Conservation (phyloP, 2,329 filamentous ascomycete genomes). For the Aspergillus cejpii region DNA sequence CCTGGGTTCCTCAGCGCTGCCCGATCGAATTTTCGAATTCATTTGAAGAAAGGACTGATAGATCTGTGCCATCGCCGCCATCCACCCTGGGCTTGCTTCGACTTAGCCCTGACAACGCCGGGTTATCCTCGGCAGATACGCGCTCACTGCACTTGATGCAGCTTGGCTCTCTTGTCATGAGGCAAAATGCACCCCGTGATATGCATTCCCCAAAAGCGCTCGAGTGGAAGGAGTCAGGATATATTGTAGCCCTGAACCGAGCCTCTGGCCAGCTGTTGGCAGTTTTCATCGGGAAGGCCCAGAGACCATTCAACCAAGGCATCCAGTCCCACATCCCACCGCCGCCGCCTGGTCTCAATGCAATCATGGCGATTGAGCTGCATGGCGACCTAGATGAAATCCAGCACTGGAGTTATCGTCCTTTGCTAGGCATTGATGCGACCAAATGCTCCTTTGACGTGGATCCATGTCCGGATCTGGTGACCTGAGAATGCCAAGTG, state of each 20-base stretch:
- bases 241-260: constrained; percentile 36
- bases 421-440: constrained; percentile 3
- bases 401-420: neutral
- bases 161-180: constrained; percentile 31
- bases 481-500: constrained; percentile 7
- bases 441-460: constrained; percentile 22
- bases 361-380: constrained; percentile 9
- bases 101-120: constrained; percentile 19
- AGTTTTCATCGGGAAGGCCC: constrained; percentile 26
- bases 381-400: neutral
- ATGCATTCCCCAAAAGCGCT: neutral
- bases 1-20: constrained; percentile 32
- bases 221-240: constrained; percentile 30
- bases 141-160: constrained; percentile 32
- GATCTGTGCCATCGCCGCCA: constrained; percentile 12
- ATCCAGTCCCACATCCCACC: constrained; percentile 1
- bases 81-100: constrained; percentile 30
- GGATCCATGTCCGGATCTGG: constrained; percentile 21
- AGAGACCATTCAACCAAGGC: constrained; percentile 8
- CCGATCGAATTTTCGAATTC: constrained; percentile 27
- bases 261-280: constrained; percentile 23
- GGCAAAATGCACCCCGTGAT: constrained; percentile 6
- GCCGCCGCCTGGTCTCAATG: constrained; percentile 6
- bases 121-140: constrained; percentile 15
- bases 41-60: constrained; percentile 8